Evolutionary conservation across 345 rosid genomes (phyloP).

Genomic region (Alliaria petiolata): DNA sequence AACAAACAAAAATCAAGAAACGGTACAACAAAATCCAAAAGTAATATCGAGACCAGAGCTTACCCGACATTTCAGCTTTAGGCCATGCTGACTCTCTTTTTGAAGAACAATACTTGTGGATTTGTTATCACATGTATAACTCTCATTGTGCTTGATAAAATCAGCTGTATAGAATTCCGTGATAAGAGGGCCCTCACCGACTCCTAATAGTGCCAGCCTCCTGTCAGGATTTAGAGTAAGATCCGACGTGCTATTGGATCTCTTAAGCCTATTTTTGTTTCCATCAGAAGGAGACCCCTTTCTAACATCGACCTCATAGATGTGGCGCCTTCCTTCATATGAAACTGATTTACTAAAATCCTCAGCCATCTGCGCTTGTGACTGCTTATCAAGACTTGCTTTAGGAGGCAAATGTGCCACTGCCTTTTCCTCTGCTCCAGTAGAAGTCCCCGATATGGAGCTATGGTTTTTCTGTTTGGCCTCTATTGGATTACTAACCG

Average conservation of each 20-base stretch:
- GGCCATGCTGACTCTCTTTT: slow-evolving; percentile 47
- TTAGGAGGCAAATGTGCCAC: slow-evolving; percentile 33
- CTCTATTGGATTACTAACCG: slow-evolving; percentile 11
- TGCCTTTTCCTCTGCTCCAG: slow-evolving; percentile 41
- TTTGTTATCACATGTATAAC: slow-evolving; percentile 30
- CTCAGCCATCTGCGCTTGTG: slow-evolving; percentile 24
- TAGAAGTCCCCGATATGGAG: slow-evolving; percentile 30
- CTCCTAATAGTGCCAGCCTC: slow-evolving; percentile 47
- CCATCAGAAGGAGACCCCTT: slow-evolving; percentile 37
- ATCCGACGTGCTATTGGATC: slow-evolving; percentile 83
- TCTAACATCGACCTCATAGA: slow-evolving; percentile 26
- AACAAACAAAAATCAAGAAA: slow-evolving; percentile 1
- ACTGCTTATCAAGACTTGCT: slow-evolving; percentile 37
- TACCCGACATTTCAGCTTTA: slow-evolving; percentile 82
- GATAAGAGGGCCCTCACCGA: slow-evolving; percentile 56
- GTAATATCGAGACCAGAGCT: slow-evolving; percentile 30
- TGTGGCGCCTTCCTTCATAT: slow-evolving; percentile 30
- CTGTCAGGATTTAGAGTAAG: slow-evolving; percentile 46
- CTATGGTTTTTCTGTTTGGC: slow-evolving; percentile 27
- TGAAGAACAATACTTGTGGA: slow-evolving; percentile 38
- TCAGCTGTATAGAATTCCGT: slow-evolving; percentile 71
- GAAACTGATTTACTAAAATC: slow-evolving; percentile 31
- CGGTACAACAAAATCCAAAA: not conserved
- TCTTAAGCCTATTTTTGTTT: slow-evolving; percentile 61
- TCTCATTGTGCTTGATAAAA: slow-evolving; percentile 39